phyloP scores from a whole-genome alignment of 2,329 filamentous ascomycete genomes.

The Neonectria ditissima region DNA sequence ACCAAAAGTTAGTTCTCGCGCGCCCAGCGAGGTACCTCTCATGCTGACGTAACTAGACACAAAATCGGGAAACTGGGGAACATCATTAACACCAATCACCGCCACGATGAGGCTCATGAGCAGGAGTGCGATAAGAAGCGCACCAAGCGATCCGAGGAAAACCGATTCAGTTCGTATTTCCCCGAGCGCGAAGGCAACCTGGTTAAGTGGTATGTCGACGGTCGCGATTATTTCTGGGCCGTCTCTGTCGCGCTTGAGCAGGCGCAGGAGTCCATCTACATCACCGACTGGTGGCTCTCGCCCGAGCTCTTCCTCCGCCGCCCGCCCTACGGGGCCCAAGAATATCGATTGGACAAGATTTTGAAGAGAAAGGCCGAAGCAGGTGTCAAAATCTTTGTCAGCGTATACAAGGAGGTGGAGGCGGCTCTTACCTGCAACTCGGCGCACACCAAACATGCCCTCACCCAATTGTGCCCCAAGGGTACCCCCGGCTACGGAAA shows the following conservation, averaged over 20 bases:
- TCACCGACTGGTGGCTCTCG: constrained; percentile 96
- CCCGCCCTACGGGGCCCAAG: constrained; percentile 83
- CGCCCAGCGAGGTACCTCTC: neutral
- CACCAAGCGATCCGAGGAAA: constrained; percentile 73
- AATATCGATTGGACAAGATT: constrained; percentile 88
- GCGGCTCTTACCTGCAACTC: constrained; percentile 92
- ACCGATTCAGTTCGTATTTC: constrained; percentile 92
- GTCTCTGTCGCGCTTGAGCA: constrained; percentile 90
- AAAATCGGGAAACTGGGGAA: constrained; percentile 74
- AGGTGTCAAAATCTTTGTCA: constrained; percentile 93
- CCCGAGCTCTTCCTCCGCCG: constrained; percentile 88
- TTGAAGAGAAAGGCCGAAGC: constrained; percentile 90
- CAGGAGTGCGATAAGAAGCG: constrained; percentile 85
- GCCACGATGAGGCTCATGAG: constrained; percentile 95
- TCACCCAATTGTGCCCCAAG: constrained; percentile 82
- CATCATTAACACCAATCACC: constrained; percentile 85
- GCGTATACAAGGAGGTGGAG: constrained; percentile 90
- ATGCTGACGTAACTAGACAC: constrained; percentile 49
- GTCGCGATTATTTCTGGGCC: constrained; percentile 93
- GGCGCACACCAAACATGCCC: constrained; percentile 88
- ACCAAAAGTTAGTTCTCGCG: constrained; percentile 65
- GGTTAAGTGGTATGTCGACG: constrained; percentile 98
- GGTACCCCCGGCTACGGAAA: constrained; percentile 87
- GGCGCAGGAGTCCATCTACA: constrained; percentile 94
- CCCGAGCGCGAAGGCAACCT: constrained; percentile 87